Base-by-base conservation (phyloP, 2,329 filamentous ascomycete species). In the Hypocreales sp. region DNA sequence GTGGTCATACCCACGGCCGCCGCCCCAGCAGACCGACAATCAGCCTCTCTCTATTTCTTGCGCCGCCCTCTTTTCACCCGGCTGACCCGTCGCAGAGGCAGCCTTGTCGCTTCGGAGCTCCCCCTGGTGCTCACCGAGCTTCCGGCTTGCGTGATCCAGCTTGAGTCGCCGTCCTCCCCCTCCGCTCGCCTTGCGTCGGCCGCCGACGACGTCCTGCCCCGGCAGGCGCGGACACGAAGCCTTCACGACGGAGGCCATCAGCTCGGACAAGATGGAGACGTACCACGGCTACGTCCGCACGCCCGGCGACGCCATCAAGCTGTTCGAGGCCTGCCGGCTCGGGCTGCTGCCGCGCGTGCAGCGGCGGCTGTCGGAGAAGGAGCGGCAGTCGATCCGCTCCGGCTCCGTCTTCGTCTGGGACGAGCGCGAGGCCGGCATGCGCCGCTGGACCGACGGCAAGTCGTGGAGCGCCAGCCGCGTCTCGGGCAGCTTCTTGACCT, bases 401-500 rank as follows among this genome's bases (percentile, higher is more conserved):
- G 90, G 90, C 23, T 98, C 90, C 0, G 87, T 98, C 4, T 98
- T 95, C 45, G 90, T 98, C n/a, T 98, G 90, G 90, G 90, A 98
- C 52, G 90, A 98, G 61, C 67, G 87, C 41, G 90, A 98, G 60
- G 90, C 90, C 8, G 90, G 90, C 39, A 98, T 98, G 90, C 71
- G 90, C 45, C 67, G 90, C 53, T 98, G 90, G 90, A 98, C 90
- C 1, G 90, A 98, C 44, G 90, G 90, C 31, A 98, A 98, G 53
- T 95, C 87, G 20, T 98, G 90, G 90, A 95, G 87, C 47, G 90
- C 90, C 19, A 95, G 87, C 56, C 73, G 90, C 35, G 90, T 98
- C 1, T 95, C 87, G 0, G 90, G 90, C 27, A 95, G 90, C 58
- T 98, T 98, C 51, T 56, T 98, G 33, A 95, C 90, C 7, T 98